These are phyloP conservation scores for Lentinula sp. DNA, from an alignment of 768 basidiomycete species.

Conservation along the genomic window DNA sequence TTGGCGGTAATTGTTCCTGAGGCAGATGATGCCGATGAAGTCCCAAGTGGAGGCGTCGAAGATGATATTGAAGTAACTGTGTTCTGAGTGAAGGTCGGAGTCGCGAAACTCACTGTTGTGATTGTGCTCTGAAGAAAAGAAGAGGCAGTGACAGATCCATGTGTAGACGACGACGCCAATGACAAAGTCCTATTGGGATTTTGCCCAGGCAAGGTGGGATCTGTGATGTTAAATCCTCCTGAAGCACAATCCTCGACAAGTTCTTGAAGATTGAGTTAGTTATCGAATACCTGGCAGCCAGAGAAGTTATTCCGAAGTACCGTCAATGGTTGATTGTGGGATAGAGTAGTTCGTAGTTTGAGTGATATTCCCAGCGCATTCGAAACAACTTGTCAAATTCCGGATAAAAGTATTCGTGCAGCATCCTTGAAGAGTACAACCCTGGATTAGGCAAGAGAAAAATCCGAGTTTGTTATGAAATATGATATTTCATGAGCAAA, in stretches of 20 bases:
- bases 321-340: not conserved
- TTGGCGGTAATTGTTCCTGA: not conserved
- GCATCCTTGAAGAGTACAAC: not conserved
- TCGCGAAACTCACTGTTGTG: not conserved
- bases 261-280: not conserved
- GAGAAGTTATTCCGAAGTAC: not conserved
- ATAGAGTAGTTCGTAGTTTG: not conserved
- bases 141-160: not conserved
- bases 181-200: not conserved
- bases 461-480: not conserved
- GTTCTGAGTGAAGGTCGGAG: not conserved
- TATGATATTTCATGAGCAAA: not conserved
- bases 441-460: not conserved
- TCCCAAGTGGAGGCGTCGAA: not conserved
- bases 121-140: not conserved
- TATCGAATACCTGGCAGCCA: not conserved
- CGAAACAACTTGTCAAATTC: not conserved
- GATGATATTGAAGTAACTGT: not conserved
- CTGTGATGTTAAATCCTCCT: slow-evolving; percentile 2
- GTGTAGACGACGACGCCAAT: not conserved
- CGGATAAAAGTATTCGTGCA: not conserved
- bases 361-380: not conserved
- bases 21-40: not conserved
- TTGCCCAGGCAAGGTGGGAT: slow-evolving; percentile 4
- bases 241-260: not conserved